Conservation (phyloP, 2,329 filamentous ascomycete species). For the Aspergillus jensenii region DNA sequence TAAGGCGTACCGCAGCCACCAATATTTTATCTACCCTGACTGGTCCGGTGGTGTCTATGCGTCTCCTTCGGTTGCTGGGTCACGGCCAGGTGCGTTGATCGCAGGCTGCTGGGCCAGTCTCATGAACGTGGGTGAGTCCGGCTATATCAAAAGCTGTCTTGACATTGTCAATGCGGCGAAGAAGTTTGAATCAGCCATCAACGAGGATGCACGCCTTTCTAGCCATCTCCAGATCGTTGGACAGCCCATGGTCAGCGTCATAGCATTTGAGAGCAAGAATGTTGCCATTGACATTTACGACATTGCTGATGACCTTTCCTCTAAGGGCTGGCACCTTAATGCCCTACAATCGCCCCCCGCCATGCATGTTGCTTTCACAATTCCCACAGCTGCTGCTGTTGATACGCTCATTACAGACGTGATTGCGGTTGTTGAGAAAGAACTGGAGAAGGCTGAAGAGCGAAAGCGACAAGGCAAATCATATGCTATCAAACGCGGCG, state of each 20-base stretch:
- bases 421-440: constrained; percentile 58
- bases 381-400: constrained; percentile 78
- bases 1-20: constrained; percentile 74
- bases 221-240: constrained; percentile 78
- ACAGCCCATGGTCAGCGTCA: constrained; percentile 81
- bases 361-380: constrained; percentile 89
- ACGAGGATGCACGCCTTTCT: constrained; percentile 65
- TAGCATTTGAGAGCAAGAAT: constrained; percentile 77
- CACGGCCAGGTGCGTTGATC: constrained; percentile 87
- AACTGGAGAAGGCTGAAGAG: constrained; percentile 78
- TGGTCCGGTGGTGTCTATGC: constrained; percentile 97
- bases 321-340: constrained; percentile 92
- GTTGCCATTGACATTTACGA: constrained; percentile 84
- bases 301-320: constrained; percentile 82
- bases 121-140: constrained; percentile 81
- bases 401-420: constrained; percentile 76
- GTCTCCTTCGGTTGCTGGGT: constrained; percentile 87
- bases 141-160: constrained; percentile 83
- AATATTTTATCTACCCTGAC: constrained; percentile 94
- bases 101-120: constrained; percentile 93
- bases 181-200: constrained; percentile 74
- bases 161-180: constrained; percentile 86
- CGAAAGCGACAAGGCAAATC: constrained; percentile 61
- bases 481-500: constrained; percentile 54
- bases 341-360: constrained; percentile 87